Percentiles rank a stretch among this genome's conserved stretches.
Conservation (phyloP, 441 rosid genomes). For the Hura crepitans region DNA sequence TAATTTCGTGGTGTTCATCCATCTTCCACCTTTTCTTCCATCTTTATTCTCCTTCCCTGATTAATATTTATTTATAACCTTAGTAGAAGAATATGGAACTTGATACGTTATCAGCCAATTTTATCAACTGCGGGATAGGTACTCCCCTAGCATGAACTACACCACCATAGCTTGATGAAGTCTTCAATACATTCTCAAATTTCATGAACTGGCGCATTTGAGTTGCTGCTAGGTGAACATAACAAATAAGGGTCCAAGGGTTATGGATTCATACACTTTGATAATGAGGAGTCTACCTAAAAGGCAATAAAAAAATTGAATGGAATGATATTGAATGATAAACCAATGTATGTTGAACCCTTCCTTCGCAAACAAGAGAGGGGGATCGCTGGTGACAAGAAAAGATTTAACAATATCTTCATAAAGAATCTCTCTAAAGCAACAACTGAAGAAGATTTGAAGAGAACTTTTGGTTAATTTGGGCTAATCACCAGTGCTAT, state of each 20-base stretch:
- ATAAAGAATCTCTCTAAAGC: slow-evolving; percentile 78
- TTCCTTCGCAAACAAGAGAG: slow-evolving; percentile 84
- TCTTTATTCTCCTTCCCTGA: too few relatives aligned
- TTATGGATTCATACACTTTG: slow-evolving; percentile 92
- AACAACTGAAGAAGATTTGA: slow-evolving; percentile 66
- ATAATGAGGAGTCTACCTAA: slow-evolving; percentile 69
- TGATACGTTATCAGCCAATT: too few relatives aligned
- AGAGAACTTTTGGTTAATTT: slow-evolving; percentile 61
- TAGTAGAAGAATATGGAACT: too few relatives aligned
- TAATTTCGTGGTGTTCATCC: too few relatives aligned
- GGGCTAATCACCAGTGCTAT: slow-evolving; percentile 64
- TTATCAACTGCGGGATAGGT: too few relatives aligned
- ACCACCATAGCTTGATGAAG: too few relatives aligned
- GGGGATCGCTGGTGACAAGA: slow-evolving; percentile 38
- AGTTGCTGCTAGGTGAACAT: too few relatives aligned
- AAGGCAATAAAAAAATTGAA: slow-evolving; percentile 65
- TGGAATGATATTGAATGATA: slow-evolving; percentile 84
- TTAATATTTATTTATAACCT: too few relatives aligned
- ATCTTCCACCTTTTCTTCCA: too few relatives aligned
- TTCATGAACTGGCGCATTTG: too few relatives aligned
- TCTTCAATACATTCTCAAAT: too few relatives aligned
- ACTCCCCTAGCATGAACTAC: too few relatives aligned
- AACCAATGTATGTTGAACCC: slow-evolving; percentile 85
- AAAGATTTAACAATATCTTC: slow-evolving; percentile 65
- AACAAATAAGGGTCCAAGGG: slow-evolving; percentile 84